Base-by-base conservation (phyloP, 1,284 basidiomycete species). In the Trichosporon sp. region DNA sequence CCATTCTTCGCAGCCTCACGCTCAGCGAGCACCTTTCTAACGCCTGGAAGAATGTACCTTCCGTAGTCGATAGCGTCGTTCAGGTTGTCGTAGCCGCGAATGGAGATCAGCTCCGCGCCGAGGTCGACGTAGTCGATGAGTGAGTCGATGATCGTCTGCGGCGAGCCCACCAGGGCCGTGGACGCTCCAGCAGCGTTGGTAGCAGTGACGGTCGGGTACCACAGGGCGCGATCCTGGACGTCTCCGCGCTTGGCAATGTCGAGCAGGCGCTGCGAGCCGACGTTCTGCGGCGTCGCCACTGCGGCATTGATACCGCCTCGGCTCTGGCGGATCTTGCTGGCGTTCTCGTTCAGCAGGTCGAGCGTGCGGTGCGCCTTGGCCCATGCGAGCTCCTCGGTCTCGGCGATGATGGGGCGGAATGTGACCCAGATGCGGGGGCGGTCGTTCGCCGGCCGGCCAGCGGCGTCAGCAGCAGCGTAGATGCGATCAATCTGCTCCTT, bases 381-480 rank as follows among this genome's bases (percentile, higher is more conserved):
- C 72, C 72, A 74, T 46, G 72, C 72, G 19, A 74, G 68, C 33
- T 74, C 72, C 23, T 74, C 71, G 3, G 72, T 74, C 58, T 74
- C 72, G 32, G 72, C 72, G 25, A 74, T 52, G 63, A 74, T 74
- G n/a, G 72, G 72, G 37, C 72, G 66, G 70, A 72, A 74, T 14
- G 72, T 72, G 23, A 74, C 72, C 72, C 71, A 74, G 60, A 74
- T 74, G 32, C 69, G 62, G 3, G 72, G 72, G 56, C 72, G 61
- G 63, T 74, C 72, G 27, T 33, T 46, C 14, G 58, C 25, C 33
- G 70, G 54, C n/a, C 72, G 60, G 31, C 72, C 72, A 27, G 72
- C 72, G 13, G 70, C 69, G 10, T 68, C 70, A 52, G 72, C 70
- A 14, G 71, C 72, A 8, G 72, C 72, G 65, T 74, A 70, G 65